phyloP scores from a whole-genome alignment of 2,329 filamentous ascomycete species.

The Claviceps pazoutovae region DNA sequence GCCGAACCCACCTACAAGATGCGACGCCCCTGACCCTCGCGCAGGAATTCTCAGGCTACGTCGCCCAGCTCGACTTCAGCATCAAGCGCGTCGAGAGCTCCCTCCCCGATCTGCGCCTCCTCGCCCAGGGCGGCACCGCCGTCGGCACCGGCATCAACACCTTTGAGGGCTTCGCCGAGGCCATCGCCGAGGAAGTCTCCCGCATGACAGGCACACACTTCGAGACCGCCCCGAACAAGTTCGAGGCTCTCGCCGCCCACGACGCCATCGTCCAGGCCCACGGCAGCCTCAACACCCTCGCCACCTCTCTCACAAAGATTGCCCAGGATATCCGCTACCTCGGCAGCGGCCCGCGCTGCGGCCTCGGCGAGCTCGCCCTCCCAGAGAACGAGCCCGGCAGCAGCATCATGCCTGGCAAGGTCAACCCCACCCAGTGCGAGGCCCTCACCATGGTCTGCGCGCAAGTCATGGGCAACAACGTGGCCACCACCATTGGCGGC shows the following conservation, averaged over 20 bases:
- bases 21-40: slow-evolving; percentile 89
- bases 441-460: slow-evolving; percentile 94
- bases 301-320: slow-evolving; percentile 88
- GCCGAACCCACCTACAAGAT: slow-evolving; percentile 92
- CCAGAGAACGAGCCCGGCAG: slow-evolving; percentile 97
- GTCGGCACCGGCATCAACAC: slow-evolving; percentile 98
- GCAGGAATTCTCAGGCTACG: slow-evolving; percentile 96
- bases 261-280: slow-evolving; percentile 92
- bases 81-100: slow-evolving; percentile 74
- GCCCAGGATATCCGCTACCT: slow-evolving; percentile 97
- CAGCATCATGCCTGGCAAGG: slow-evolving; percentile 98
- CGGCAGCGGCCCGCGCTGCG: slow-evolving; percentile 87
- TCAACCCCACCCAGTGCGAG: slow-evolving; percentile 98
- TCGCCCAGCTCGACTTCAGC: slow-evolving; percentile 83
- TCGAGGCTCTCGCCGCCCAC: slow-evolving; percentile 90
- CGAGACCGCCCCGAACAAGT: slow-evolving; percentile 96
- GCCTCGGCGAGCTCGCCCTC: slow-evolving; percentile 81
- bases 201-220: slow-evolving; percentile 90
- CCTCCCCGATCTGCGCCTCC: slow-evolving; percentile 69
- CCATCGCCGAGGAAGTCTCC: slow-evolving; percentile 76
- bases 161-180: slow-evolving; percentile 89
- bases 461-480: slow-evolving; percentile 96
- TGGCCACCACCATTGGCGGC: slow-evolving; percentile 81
- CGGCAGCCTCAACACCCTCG: slow-evolving; percentile 85
- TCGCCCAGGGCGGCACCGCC: slow-evolving; percentile 91